Base-by-base conservation (phyloP, 768 basidiomycete species). In the Candolleomyces eurysporus region DNA sequence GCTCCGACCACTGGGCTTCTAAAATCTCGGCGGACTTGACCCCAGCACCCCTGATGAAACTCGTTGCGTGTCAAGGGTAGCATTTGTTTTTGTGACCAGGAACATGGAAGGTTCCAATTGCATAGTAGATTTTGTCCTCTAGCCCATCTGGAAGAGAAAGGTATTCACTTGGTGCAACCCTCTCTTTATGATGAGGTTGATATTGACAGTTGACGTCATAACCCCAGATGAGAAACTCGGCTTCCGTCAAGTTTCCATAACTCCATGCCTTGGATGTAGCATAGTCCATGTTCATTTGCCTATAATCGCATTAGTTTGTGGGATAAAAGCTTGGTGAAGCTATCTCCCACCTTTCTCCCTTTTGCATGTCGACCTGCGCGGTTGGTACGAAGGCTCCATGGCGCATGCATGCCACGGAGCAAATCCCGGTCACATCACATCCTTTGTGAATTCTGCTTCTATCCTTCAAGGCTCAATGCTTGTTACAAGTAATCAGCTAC, bases 11-110 rank as follows among this genome's bases (percentile, higher is more conserved):
- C 0, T 77, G 48, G 0, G 72, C 73, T 43, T 77, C 75, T 7
- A 78, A 32, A 4, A 77, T 74, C 45, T 78, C 71, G 0, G 74
- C 72, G 50, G 75, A 72, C 0, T 73, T 50, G 7, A 72, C 63
- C 0, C 73, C 70, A 0, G 63, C 66, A 0, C 76, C 75, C 2
- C 42, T 51, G 10, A 78, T 68, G 31, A 68, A 76, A 16, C 61
- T 65, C 0, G 67, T 65, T 1, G 68, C 65, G 51, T 58, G 76
- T 1, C 69, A 40, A 4, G 70, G 45, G 8, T 70, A 62, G 49
- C 74, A 76, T 0, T 57, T 19, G 0, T 65, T 55, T 21, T 67
- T 59, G 30, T 76, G 75, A 0, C 69, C 73, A 62, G 68, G 69
- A 0, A 76, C 43, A 54, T 76, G 75, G 13, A 72, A 76, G 11